These are phyloP conservation scores for Suillus placidus DNA, from an alignment of 768 basidiomycete species.

Conservation along the genomic window DNA sequence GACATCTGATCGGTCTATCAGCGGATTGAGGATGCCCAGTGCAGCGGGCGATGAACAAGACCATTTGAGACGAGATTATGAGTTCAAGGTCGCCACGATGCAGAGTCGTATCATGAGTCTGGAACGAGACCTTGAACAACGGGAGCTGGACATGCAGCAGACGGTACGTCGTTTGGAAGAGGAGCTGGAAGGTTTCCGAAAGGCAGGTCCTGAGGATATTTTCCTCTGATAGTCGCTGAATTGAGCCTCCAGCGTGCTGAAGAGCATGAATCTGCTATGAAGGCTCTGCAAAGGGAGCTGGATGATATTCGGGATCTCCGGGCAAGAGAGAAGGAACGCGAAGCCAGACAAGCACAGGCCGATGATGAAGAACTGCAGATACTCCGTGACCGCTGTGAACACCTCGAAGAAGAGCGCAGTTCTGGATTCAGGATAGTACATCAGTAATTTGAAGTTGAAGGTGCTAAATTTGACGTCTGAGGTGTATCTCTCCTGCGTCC, in stretches of 20 bases:
- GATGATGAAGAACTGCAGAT: slow-evolving; percentile 74
- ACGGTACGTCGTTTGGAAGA: slow-evolving; percentile 71
- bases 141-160: slow-evolving; percentile 59
- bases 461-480: slow-evolving; percentile 8
- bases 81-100: slow-evolving; percentile 92
- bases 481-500: too few species aligned
- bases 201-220: slow-evolving; percentile 43
- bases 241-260: slow-evolving; percentile 59
- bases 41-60: slow-evolving; percentile 65
- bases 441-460: slow-evolving; percentile 13
- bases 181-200: slow-evolving; percentile 70
- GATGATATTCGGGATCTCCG: slow-evolving; percentile 68
- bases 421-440: slow-evolving; percentile 42
- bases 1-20: slow-evolving; percentile 61
- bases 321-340: slow-evolving; percentile 61
- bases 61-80: slow-evolving; percentile 81
- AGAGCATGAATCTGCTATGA: slow-evolving; percentile 69
- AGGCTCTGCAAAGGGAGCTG: slow-evolving; percentile 75
- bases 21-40: slow-evolving; percentile 42
- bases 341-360: slow-evolving; percentile 57
- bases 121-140: slow-evolving; percentile 69
- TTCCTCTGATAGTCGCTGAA: slow-evolving; percentile 6
- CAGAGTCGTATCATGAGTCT: slow-evolving; percentile 72
- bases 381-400: slow-evolving; percentile 67
- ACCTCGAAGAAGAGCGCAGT: slow-evolving; percentile 62